Evolutionary conservation across 495 filamentous ascomycete genomes (phyloP).

Genomic region (Penicillium crystallinum): DNA sequence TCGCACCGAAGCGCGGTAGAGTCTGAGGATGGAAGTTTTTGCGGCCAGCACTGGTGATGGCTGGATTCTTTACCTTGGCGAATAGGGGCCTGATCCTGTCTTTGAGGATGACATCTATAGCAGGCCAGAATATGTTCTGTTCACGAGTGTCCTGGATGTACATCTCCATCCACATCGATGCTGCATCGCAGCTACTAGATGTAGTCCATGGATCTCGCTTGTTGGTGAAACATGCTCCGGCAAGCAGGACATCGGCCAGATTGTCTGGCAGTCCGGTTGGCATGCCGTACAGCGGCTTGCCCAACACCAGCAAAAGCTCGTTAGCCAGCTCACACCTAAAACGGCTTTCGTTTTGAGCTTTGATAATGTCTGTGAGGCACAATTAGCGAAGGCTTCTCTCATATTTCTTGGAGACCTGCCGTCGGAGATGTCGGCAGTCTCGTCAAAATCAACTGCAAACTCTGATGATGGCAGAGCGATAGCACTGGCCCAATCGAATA

Average conservation of each 20-base stretch:
- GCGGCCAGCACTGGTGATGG: constrained; percentile 58
- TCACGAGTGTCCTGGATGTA: constrained; percentile 18
- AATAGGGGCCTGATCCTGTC: constrained; percentile 62
- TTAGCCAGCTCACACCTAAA: constrained; percentile 25
- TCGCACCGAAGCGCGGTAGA: constrained; percentile 38
- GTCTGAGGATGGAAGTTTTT: constrained; percentile 51
- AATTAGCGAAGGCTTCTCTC: neutral
- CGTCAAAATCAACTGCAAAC: constrained; percentile 28
- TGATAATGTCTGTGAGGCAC: constrained; percentile 12
- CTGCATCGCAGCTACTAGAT: constrained; percentile 12
- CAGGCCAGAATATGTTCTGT: constrained; percentile 31
- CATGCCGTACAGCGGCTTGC: constrained; percentile 12
- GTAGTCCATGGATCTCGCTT: constrained; percentile 51
- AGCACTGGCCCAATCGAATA: constrained; percentile 35
- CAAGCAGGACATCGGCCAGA: constrained; percentile 24
- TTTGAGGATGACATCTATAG: constrained; percentile 52
- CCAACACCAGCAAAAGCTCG: constrained; percentile 18
- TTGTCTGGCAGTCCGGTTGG: constrained; percentile 15
- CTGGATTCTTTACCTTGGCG: constrained; percentile 54
- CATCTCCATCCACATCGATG: constrained; percentile 39
- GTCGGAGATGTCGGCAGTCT: constrained; percentile 21
- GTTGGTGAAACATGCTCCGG: constrained; percentile 46
- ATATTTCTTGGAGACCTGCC: neutral
- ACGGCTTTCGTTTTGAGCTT: constrained; percentile 18
- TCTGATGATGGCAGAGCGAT: constrained; percentile 31